Evolutionary conservation across 2,329 filamentous ascomycete genomes (phyloP), one percentile per base, ranked within the genome.

Genomic region (Endocalyx cinctus): DNA sequence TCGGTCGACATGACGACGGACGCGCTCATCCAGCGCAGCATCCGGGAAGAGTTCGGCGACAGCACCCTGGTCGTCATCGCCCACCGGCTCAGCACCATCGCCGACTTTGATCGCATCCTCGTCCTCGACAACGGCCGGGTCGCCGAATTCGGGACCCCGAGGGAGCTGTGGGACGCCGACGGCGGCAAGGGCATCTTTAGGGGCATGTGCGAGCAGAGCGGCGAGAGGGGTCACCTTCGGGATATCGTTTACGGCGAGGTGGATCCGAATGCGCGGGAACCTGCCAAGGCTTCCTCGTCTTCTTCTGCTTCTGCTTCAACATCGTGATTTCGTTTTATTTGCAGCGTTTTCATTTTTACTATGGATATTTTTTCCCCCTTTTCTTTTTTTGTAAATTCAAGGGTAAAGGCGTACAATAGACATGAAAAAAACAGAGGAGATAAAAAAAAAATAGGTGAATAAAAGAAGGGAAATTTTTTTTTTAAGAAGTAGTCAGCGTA

Each of bases 1-100:
- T 83, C 84, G 0, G 83, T 89, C 3, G 84, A 88, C 55, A 86
- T 87, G 79, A 67, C 72, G 25, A 88, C 84, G 0, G 84, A 89
- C 52, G 64, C 71, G 1, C 69, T 86, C 17, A 88, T 88, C 48
- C 84, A 88, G 61, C 72, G 79, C 5, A 78, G 71, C 31, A 87
- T 88, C 46, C 70, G 82, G 15, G 77, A 83, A 49, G 81, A 86
- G 53, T 87, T 87, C 43, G 75, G 69, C 1, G 49, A 43, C 40
- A 74, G 73, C 25, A 87, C 83, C 1, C 62, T 87, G 17, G 59
- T 88, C 13, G 82, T 87, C 13, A 87, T 88, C 53, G 84, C 84
- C 2, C 84, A 88, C 51, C 72, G 84, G 2, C 64, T 88, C 31
- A 84, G 79, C 55, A 87, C 84, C 1, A 84, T 88, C 59, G 81